Percentiles rank a stretch among this genome's conserved stretches.
Conservation (phyloP, 2,329 filamentous ascomycete species). For the Chrysoporthe austroafricana region DNA sequence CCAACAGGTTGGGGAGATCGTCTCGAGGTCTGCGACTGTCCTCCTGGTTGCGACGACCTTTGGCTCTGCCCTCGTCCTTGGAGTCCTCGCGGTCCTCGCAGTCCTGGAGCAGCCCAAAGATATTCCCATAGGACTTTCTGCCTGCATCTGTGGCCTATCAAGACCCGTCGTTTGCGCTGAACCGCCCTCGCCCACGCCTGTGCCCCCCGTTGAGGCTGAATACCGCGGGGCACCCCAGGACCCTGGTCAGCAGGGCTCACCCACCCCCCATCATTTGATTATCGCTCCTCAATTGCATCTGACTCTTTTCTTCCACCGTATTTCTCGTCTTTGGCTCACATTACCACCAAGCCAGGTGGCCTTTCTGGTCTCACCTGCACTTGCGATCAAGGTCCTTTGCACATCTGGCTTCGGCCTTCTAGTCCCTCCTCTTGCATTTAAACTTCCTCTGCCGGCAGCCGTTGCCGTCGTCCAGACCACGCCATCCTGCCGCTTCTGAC, state of each 20-base stretch:
- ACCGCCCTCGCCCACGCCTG: background rate
- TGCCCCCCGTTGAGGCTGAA: slow-evolving; percentile 29
- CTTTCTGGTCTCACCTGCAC: slow-evolving; percentile 30
- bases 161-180: background rate
- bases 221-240: slow-evolving; percentile 21
- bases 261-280: slow-evolving; percentile 19
- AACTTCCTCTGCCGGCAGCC: slow-evolving; percentile 1
- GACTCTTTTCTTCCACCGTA: slow-evolving; percentile 29
- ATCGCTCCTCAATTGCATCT: slow-evolving; percentile 25
- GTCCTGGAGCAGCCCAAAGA: background rate
- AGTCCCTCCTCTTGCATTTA: background rate
- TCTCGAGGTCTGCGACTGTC: background rate
- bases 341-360: slow-evolving; percentile 22
- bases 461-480: background rate
- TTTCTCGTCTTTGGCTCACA: slow-evolving; percentile 20
- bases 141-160: background rate
- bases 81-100: background rate
- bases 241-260: slow-evolving; percentile 29
- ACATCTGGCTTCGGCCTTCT: background rate
- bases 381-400: slow-evolving; percentile 18
- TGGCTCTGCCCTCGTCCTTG: background rate
- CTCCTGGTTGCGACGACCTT: background rate
- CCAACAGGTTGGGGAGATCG: background rate
- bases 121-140: background rate
- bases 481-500: background rate